Conservation (phyloP, 176 grass and related monocot species). For the Oropetium thomaeum region DNA sequence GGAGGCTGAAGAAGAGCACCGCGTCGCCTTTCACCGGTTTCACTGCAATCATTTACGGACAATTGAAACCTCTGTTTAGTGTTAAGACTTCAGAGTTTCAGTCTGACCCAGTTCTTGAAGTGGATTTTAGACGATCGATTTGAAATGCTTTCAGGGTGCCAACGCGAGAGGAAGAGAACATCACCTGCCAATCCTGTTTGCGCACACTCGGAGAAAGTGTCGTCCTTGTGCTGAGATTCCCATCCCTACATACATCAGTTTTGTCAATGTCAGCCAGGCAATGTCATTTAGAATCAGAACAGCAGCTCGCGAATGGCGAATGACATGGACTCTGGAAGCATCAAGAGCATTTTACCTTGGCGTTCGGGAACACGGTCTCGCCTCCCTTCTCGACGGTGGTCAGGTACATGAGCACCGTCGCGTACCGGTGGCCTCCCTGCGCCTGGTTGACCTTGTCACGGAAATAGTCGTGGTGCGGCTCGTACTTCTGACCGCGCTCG, state of each 20-base stretch:
- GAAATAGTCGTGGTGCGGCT: slow-evolving; percentile 66
- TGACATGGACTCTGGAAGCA: background rate
- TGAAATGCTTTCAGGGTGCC: background rate
- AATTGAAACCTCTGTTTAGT: background rate
- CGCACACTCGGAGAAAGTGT: slow-evolving; percentile 56
- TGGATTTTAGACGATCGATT: background rate
- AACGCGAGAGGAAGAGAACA: background rate
- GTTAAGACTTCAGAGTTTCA: background rate
- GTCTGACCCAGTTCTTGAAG: no score
- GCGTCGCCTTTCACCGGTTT: slow-evolving; percentile 61
- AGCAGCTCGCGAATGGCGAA: no score
- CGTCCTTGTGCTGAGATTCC: slow-evolving; percentile 43
- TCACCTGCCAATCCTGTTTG: slow-evolving; percentile 48
- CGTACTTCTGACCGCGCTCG: slow-evolving; percentile 56
- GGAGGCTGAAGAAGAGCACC: slow-evolving; percentile 57
- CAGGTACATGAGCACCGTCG: slow-evolving; percentile 71
- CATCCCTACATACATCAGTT: slow-evolving; percentile 33
- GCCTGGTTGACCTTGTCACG: slow-evolving; percentile 46
- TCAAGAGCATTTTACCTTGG: slow-evolving; percentile 31
- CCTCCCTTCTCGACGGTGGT: slow-evolving; percentile 55
- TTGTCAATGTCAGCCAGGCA: background rate
- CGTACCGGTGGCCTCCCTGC: slow-evolving; percentile 52
- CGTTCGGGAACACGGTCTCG: slow-evolving; percentile 60
- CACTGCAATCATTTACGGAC: slow-evolving; percentile 47
- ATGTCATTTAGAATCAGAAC: no score